Percentiles rank a stretch among this genome's conserved stretches.
Conservation (phyloP, 176 grass and related monocot species). For the Elymus sibiricus region DNA sequence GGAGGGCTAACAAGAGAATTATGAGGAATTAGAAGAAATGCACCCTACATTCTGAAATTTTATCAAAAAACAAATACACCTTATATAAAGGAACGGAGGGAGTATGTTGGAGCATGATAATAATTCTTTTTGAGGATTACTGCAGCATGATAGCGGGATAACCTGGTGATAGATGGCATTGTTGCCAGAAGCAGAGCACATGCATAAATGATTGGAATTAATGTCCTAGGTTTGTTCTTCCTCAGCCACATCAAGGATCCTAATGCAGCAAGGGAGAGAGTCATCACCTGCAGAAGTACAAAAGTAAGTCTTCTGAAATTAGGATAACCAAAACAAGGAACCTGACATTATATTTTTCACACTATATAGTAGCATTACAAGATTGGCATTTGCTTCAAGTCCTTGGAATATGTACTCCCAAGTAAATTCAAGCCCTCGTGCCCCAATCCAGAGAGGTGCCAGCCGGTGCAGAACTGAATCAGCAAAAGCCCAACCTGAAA, state of each 20-base stretch:
- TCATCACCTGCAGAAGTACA: conserved; percentile 69
- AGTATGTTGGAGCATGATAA: not conserved
- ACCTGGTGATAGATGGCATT: conserved; percentile 98
- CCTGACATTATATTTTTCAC: conserved; percentile 17
- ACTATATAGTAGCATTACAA: conserved; percentile 53
- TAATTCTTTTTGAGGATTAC: not conserved
- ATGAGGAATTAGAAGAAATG: too few relatives aligned
- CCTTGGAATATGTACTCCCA: conserved; percentile 99
- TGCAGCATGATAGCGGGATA: not conserved
- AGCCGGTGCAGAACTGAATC: conserved; percentile 87
- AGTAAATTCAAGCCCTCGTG: conserved; percentile 95
- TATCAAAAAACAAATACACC: too few relatives aligned
- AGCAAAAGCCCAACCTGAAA: conserved; percentile 99
- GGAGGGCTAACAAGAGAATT: too few relatives aligned
- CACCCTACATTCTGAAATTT: too few relatives aligned
- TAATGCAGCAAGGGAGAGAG: conserved; percentile 81
- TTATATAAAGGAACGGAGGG: too few relatives aligned
- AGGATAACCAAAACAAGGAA: conserved; percentile 15
- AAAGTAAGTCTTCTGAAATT: conserved; percentile 4
- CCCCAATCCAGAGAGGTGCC: conserved; percentile 96
- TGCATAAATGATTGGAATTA: conserved; percentile 92
- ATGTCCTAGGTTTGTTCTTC: conserved; percentile 93
- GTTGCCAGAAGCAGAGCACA: conserved; percentile 90
- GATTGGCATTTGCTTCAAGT: conserved; percentile 95
- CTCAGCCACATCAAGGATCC: conserved; percentile 99